Base-by-base conservation (phyloP, 192 early-diverging fungal species). In the Entomortierella lignicola region DNA sequence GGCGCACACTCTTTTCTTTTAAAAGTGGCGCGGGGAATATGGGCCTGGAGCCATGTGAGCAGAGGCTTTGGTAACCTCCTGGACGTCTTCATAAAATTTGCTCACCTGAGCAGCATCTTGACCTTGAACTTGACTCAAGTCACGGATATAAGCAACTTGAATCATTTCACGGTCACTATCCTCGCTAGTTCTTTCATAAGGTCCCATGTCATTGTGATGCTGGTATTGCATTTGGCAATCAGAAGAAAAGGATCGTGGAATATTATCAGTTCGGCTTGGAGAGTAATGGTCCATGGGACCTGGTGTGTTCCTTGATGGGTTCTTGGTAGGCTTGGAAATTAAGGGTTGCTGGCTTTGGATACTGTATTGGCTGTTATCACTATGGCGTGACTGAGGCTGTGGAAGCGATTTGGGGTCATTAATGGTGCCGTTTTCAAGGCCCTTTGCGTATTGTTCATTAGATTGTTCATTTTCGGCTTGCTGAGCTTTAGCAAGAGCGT, bases 401-500 rank as follows among this genome's bases (percentile, higher is more conserved):
- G n/a, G 0, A 60, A 55, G 17, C 60, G 69, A 13, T 66, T 34
- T 5, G 41, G 66, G 1, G 29, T 43, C 42, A 17, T 17, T 50
- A 2, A 50, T 50, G 47, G 47, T 50, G 21, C 47, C 17, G 47
- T 50, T 50, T 37, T 37, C 10, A 6, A 59, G 42, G 21, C 25
- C 50, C 21, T 23, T 55, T 17, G 23, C 2, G 21, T 48, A 52
- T 18, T 58, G 32, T 7, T 60, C 30, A 21, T 58, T 69, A 56
- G 66, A 31, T 60, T 69, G 56, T 7, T 63, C 41, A 4, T 71
- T 60, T 15, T 60, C 15, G 27, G 63, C 55, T 21, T 63, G 57
- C 30, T 69, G 67, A 17, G 75, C 75, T 34, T 70, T 79, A 39
- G 44, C 61, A 25, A 79, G 67, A 15, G 48, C 60, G 0, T 79